Conservation (phyloP, 225 moss, liverwort and hornwort species). For the Marchantia paleacea region DNA sequence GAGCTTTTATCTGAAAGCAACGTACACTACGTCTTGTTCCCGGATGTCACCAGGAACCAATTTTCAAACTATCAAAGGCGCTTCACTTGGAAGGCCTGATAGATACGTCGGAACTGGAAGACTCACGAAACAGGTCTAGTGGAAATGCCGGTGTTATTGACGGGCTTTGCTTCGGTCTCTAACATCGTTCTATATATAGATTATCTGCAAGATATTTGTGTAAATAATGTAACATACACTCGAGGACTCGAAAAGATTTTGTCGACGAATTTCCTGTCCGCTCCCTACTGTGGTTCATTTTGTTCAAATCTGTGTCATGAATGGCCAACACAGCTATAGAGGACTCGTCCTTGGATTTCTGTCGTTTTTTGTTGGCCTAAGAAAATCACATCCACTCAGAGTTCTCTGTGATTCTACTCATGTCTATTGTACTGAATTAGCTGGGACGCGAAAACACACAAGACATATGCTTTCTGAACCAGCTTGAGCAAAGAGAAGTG, state of each 20-base stretch:
- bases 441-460: no score
- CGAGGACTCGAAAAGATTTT: constrained; percentile 2
- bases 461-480: no score
- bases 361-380: no score
- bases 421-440: no score
- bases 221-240: constrained; percentile 31
- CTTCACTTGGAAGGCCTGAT: background rate
- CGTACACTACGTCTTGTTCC: constrained; percentile 2
- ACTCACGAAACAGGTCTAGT: background rate
- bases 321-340: no score
- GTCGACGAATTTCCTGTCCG: background rate
- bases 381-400: no score
- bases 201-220: constrained; percentile 15
- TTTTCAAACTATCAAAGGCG: background rate
- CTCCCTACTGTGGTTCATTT: background rate
- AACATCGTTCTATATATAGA: constrained; percentile 6
- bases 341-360: no score
- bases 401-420: no score
- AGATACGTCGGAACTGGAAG: background rate
- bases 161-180: constrained; percentile 9
- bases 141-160: constrained; percentile 6
- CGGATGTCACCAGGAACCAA: background rate
- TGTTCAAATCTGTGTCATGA: no score
- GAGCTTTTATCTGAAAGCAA: background rate
- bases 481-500: no score